These are phyloP conservation scores for Clarireedia paspali DNA, from an alignment of 2,329 filamentous ascomycete genomes.

Conservation along the genomic window DNA sequence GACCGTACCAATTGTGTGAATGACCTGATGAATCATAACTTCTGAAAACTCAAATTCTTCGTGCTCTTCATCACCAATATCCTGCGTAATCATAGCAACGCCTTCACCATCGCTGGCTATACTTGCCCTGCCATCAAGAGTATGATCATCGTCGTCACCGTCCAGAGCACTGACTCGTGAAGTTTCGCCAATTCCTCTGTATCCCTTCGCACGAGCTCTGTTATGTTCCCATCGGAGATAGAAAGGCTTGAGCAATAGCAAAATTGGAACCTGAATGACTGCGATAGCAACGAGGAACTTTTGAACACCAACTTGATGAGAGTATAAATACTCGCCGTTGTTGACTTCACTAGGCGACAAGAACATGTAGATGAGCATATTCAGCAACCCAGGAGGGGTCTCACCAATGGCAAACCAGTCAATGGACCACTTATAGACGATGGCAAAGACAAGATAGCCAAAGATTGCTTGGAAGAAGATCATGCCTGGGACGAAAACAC, in stretches of 20 bases:
- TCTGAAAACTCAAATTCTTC: conserved; percentile 97
- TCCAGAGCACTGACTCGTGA: conserved; percentile 85
- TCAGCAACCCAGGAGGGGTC: conserved; percentile 79
- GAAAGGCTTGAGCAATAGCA: conserved; percentile 92
- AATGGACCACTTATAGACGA: conserved; percentile 94
- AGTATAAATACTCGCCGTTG: conserved; percentile 57
- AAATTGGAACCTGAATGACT: conserved; percentile 75
- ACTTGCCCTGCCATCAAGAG: conserved; percentile 57
- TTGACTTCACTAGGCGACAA: conserved; percentile 71
- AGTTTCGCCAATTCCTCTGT: conserved; percentile 86
- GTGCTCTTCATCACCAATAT: conserved; percentile 78
- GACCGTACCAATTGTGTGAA: conserved; percentile 87
- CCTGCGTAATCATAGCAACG: conserved; percentile 81
- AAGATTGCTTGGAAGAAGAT: conserved; percentile 99
- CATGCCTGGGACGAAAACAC: conserved; percentile 96
- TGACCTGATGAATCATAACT: conserved; percentile 97
- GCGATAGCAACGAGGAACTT: conserved; percentile 73
- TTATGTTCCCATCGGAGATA: conserved; percentile 95
- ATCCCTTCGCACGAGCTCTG: conserved; percentile 76
- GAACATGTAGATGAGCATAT: conserved; percentile 99
- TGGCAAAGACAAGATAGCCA: conserved; percentile 87
- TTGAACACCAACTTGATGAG: conserved; percentile 70
- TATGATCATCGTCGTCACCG: conserved; percentile 69
- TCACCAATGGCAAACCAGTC: conserved; percentile 65
- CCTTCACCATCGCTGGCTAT: conserved; percentile 72